phyloP scores from a whole-genome alignment of 164 flowering plant genomes.

The Vitis labrusca region DNA sequence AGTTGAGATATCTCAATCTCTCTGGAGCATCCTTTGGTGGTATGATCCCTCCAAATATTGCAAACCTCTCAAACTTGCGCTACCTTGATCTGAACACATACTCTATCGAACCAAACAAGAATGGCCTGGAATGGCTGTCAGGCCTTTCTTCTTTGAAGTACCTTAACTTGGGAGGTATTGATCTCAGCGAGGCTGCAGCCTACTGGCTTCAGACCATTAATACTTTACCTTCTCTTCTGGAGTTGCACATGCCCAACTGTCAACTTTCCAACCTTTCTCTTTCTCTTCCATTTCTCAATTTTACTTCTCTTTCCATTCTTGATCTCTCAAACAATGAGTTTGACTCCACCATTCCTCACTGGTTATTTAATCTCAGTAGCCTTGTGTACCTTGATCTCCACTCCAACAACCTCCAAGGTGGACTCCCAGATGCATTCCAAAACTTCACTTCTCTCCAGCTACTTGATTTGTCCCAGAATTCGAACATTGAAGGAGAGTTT shows the following conservation, averaged over 20 bases:
- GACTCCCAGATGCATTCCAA: too few relatives aligned
- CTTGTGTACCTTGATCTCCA: constrained; percentile 7
- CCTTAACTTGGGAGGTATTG: constrained; percentile 14
- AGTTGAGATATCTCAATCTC: constrained; percentile 29
- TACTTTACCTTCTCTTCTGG: constrained; percentile 20
- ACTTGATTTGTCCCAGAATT: constrained; percentile 1
- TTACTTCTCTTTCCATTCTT: constrained; percentile 9
- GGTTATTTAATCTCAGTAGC: constrained; percentile 14
- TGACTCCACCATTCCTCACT: constrained; percentile 1
- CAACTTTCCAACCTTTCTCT: neutral
- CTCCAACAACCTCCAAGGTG: too few relatives aligned
- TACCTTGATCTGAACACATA: constrained; percentile 16
- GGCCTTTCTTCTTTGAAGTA: constrained; percentile 20
- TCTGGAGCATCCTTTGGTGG: constrained; percentile 20
- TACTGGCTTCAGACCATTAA: constrained; percentile 22
- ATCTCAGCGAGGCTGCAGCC: constrained; percentile 5
- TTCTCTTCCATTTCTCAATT: constrained; percentile 3
- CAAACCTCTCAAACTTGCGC: constrained; percentile 20
- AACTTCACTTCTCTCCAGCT: too few relatives aligned
- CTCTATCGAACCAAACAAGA: neutral
- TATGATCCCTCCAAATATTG: constrained; percentile 20
- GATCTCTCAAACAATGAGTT: constrained; percentile 16
- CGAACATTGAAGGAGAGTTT: neutral
- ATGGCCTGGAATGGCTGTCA: constrained; percentile 19
- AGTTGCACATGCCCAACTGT: constrained; percentile 17